Percentiles rank a stretch among this genome's conserved stretches.
Conservation (phyloP, 495 filamentous ascomycete species). For the Usnea hakonensis region DNA sequence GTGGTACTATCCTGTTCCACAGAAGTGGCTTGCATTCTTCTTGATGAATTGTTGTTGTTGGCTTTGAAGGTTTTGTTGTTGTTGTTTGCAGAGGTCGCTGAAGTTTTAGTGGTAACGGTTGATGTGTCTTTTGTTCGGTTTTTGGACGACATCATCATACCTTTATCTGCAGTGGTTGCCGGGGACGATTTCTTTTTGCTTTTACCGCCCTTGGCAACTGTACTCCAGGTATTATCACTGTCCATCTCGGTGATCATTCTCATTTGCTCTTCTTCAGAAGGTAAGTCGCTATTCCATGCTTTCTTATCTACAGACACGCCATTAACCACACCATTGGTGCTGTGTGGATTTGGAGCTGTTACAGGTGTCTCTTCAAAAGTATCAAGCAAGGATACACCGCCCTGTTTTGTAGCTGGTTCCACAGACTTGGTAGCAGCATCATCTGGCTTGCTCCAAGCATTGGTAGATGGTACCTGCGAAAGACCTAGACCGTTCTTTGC, state of each 20-base stretch:
- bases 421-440: constrained; percentile 29
- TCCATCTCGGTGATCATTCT: constrained; percentile 53
- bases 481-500: constrained; percentile 62
- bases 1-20: not conserved
- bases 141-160: constrained; percentile 31
- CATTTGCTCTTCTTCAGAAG: constrained; percentile 82
- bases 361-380: constrained; percentile 52
- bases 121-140: constrained; percentile 32
- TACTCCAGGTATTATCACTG: constrained; percentile 62
- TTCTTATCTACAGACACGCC: constrained; percentile 8
- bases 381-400: constrained; percentile 56
- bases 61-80: not conserved
- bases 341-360: constrained; percentile 24
- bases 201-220: constrained; percentile 57
- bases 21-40: not conserved
- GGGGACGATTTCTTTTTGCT: constrained; percentile 46
- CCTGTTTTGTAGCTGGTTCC: constrained; percentile 25
- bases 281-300: constrained; percentile 51
- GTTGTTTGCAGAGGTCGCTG: not conserved
- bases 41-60: not conserved
- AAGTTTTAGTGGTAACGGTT: not conserved
- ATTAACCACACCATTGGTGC: not conserved
- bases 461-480: constrained; percentile 48
- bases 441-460: constrained; percentile 52
- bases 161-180: constrained; percentile 1